These are phyloP conservation scores for Ceratocystis ficicola DNA, from an alignment of 2,329 filamentous ascomycete genomes.

Conservation along the genomic window DNA sequence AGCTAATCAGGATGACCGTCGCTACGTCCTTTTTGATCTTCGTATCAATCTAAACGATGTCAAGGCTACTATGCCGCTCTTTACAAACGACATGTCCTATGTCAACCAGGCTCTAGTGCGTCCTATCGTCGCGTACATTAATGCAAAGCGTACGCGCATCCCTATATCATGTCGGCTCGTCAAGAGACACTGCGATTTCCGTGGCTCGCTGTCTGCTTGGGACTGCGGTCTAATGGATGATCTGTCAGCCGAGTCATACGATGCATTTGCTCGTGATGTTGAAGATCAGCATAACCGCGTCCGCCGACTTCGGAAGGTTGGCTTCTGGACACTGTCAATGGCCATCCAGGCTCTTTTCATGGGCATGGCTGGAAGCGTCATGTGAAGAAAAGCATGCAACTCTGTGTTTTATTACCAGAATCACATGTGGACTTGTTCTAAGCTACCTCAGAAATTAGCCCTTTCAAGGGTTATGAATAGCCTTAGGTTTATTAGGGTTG, in stretches of 20 bases:
- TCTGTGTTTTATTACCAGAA: background rate
- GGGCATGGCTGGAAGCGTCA: conserved; percentile 76
- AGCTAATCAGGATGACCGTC: conserved; percentile 45
- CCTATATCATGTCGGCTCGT: conserved; percentile 90
- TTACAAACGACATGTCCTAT: conserved; percentile 83
- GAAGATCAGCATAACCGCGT: conserved; percentile 78
- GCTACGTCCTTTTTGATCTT: conserved; percentile 85
- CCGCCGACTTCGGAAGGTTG: conserved; percentile 84
- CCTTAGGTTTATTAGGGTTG: background rate
- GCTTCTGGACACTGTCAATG: conserved; percentile 87
- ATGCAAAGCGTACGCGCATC: conserved; percentile 87
- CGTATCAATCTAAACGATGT: conserved; percentile 93
- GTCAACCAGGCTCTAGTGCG: conserved; percentile 91
- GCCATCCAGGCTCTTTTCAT: conserved; percentile 89
- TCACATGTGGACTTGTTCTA: too few species aligned
- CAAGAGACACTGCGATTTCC: conserved; percentile 78
- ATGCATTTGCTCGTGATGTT: conserved; percentile 85
- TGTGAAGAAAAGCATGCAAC: conserved; percentile 29
- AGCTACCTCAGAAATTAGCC: background rate
- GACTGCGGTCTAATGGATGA: conserved; percentile 93
- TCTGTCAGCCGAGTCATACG: conserved; percentile 82
- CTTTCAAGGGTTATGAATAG: background rate
- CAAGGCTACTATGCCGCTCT: conserved; percentile 81
- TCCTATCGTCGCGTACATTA: conserved; percentile 96
- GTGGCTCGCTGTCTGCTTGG: conserved; percentile 88